Evolutionary conservation across 768 basidiomycete genomes (phyloP).

Genomic region (Boletus sp.): DNA sequence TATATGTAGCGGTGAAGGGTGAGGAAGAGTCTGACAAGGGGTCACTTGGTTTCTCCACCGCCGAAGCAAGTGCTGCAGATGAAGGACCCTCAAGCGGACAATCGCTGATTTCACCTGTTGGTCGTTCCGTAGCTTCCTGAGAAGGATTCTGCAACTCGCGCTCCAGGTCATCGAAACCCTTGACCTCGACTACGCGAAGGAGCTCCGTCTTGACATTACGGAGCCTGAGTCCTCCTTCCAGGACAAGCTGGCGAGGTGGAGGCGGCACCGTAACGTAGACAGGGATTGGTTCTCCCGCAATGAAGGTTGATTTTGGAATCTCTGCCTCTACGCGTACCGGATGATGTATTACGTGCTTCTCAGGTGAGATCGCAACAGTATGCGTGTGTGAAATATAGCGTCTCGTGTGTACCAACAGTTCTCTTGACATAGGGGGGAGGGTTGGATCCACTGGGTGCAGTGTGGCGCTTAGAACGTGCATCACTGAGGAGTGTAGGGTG

Average conservation of each 20-base stretch:
- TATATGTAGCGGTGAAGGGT: conserved; percentile 42
- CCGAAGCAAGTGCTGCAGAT: conserved; percentile 20
- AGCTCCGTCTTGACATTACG: conserved; percentile 82
- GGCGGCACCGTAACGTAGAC: conserved; percentile 80
- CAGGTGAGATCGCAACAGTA: conserved; percentile 55
- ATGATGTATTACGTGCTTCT: conserved; percentile 51
- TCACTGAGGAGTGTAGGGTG: conserved; percentile 69
- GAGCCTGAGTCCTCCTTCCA: conserved; percentile 67
- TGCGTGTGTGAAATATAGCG: conserved; percentile 68
- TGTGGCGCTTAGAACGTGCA: conserved; percentile 66
- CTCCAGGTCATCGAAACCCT: conserved; percentile 38
- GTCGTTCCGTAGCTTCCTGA: conserved; percentile 15
- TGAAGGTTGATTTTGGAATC: conserved; percentile 68
- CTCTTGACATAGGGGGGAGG: conserved; percentile 45
- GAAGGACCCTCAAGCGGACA: conserved; percentile 31
- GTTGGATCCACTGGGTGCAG: conserved; percentile 49
- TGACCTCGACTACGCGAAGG: conserved; percentile 60
- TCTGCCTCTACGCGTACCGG: conserved; percentile 70
- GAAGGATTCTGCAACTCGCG: conserved; percentile 31
- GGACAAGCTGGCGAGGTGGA: conserved; percentile 62
- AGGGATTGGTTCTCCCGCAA: conserved; percentile 69
- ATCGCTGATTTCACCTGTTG: conserved; percentile 14
- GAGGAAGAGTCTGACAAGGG: conserved; percentile 41
- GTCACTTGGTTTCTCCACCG: conserved; percentile 30
- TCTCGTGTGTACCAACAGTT: conserved; percentile 64